phyloP scores from a whole-genome alignment of 148 eudicot species.

The Rhododendron vialii region DNA sequence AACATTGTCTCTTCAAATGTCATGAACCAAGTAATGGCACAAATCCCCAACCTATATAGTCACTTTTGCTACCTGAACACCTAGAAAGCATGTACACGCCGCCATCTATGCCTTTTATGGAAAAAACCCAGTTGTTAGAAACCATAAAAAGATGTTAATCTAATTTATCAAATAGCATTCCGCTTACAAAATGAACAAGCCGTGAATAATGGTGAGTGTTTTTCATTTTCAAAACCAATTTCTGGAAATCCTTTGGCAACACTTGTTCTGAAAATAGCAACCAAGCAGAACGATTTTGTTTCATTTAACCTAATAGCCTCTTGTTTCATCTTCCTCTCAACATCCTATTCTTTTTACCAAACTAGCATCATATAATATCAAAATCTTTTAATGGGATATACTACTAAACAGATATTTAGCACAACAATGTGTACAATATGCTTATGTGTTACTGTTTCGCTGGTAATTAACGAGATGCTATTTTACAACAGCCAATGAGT shows the following conservation, averaged over 20 bases:
- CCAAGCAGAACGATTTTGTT: background rate
- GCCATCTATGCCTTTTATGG: background rate
- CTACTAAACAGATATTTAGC: background rate
- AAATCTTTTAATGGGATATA: background rate
- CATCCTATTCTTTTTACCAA: background rate
- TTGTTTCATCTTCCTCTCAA: background rate
- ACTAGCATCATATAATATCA: background rate
- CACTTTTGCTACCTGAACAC: background rate
- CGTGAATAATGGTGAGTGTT: background rate
- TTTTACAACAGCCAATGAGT: background rate
- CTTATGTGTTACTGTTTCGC: background rate
- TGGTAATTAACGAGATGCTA: background rate
- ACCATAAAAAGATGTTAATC: background rate
- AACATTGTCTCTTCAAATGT: background rate
- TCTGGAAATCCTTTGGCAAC: background rate
- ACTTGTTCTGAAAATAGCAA: background rate
- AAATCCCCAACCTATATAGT: background rate
- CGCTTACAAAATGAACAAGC: background rate
- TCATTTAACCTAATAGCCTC: background rate
- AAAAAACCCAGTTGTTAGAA: background rate
- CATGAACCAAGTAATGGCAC: background rate
- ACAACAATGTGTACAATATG: background rate
- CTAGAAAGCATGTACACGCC: background rate
- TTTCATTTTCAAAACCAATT: background rate
- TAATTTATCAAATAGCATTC: background rate